Evolutionary conservation across 768 basidiomycete species (phyloP).

Genomic region (Galerina marginata): DNA sequence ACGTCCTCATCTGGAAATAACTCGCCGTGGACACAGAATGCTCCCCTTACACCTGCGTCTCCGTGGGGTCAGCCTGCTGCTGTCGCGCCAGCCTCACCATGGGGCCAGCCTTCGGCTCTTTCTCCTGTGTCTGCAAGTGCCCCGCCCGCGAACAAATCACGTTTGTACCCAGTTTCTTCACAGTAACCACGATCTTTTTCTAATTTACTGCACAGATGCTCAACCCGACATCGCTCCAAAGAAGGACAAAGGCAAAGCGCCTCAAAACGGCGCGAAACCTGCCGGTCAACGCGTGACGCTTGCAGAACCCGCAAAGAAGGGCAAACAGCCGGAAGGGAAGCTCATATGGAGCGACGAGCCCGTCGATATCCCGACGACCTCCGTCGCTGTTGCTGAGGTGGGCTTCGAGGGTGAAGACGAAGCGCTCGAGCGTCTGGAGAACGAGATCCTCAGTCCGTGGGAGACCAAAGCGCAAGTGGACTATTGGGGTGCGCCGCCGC

Average conservation of each 20-base stretch:
- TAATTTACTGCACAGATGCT: not conserved
- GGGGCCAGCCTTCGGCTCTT: not conserved
- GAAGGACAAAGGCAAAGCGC: no score
- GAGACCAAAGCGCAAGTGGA: not conserved
- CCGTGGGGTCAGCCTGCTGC: not conserved
- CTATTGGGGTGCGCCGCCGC: not conserved
- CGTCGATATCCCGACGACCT: not conserved
- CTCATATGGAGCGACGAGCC: not conserved
- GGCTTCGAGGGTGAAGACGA: not conserved
- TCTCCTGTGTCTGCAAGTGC: not conserved
- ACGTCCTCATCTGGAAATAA: not conserved
- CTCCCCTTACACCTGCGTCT: not conserved
- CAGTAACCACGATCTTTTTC: not conserved
- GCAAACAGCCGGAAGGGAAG: no score
- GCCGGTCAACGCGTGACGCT: no score
- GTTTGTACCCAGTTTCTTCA: not conserved
- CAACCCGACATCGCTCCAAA: no score
- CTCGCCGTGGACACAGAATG: conserved; percentile 5
- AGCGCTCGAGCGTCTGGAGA: not conserved
- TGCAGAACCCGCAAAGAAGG: no score
- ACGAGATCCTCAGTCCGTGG: conserved; percentile 1
- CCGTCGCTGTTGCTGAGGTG: not conserved
- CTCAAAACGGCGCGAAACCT: no score
- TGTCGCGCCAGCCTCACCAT: not conserved
- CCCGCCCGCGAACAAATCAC: not conserved